Evolutionary conservation across 768 basidiomycete species (phyloP).

Genomic region (Boletus coccyginus): DNA sequence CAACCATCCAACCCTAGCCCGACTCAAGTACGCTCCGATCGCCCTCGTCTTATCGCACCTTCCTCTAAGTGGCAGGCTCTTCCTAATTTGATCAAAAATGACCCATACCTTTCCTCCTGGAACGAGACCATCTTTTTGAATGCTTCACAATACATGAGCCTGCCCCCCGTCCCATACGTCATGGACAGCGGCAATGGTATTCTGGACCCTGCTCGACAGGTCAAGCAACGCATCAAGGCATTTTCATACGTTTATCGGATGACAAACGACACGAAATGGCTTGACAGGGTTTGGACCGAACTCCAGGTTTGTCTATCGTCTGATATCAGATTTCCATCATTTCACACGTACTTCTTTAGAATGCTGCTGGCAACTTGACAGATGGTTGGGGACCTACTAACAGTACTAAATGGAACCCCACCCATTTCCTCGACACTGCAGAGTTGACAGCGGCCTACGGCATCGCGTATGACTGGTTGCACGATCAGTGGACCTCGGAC

Average conservation of each 20-base stretch:
- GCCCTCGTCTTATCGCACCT: constrained; percentile 91
- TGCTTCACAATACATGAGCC: constrained; percentile 67
- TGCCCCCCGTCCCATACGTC: constrained; percentile 65
- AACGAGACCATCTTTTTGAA: constrained; percentile 89
- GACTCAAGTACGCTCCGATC: constrained; percentile 66
- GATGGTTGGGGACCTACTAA: constrained; percentile 60
- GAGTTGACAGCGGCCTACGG: constrained; percentile 88
- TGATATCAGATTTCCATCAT: not conserved
- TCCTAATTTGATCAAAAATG: constrained; percentile 67
- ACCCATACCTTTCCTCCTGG: constrained; percentile 87
- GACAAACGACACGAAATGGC: constrained; percentile 91
- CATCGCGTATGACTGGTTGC: constrained; percentile 95
- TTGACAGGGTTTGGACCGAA: constrained; percentile 81
- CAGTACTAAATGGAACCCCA: constrained; percentile 76
- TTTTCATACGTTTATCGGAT: constrained; percentile 88
- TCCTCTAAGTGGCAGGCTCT: constrained; percentile 88
- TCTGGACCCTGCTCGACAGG: constrained; percentile 82
- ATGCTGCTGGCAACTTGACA: constrained; percentile 71
- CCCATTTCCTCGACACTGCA: constrained; percentile 91
- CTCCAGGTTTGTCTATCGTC: constrained; percentile 57
- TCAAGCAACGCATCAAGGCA: constrained; percentile 91
- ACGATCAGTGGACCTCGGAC: constrained; percentile 73
- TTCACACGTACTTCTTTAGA: constrained; percentile 34
- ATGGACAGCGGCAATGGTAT: constrained; percentile 88
- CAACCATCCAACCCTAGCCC: constrained; percentile 59